These are phyloP conservation scores for Neurospora tetraspora DNA, from an alignment of 495 filamentous ascomycete species.

Conservation along the genomic window DNA sequence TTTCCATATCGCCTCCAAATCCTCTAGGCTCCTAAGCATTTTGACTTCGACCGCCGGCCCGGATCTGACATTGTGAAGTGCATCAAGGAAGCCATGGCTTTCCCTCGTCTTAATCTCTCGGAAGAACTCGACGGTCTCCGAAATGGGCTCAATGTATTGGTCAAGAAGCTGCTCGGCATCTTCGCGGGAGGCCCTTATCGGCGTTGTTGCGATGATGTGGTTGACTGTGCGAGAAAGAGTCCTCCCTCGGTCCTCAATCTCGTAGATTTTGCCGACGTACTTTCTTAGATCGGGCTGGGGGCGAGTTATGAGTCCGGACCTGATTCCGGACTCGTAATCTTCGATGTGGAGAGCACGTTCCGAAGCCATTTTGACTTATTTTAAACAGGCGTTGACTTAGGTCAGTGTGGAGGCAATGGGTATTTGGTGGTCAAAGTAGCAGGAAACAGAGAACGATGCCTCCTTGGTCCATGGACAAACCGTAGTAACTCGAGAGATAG, in stretches of 20 bases:
- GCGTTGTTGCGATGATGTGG: neutral
- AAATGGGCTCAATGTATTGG: neutral
- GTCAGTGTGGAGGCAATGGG: neutral
- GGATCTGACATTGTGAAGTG: neutral
- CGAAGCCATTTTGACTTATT: neutral
- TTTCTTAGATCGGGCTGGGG: neutral
- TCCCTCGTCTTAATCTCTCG: neutral
- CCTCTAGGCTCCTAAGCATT: neutral
- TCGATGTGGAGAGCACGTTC: neutral
- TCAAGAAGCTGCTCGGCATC: neutral
- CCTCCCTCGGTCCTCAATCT: neutral
- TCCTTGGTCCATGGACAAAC: too few relatives aligned
- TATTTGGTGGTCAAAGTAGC: neutral
- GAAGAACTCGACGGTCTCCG: neutral
- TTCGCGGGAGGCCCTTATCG: accelerated
- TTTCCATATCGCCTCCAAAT: neutral
- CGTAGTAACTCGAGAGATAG: too few relatives aligned
- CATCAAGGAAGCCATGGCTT: neutral
- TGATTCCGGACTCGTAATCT: neutral
- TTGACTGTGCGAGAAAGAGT: neutral
- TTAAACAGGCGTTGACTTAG: neutral
- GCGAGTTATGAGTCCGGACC: neutral
- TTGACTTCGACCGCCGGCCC: neutral
- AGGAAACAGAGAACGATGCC: too few relatives aligned
- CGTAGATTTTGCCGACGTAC: neutral